Conservation (phyloP, 2,329 filamentous ascomycete species). For the Neonectria coccinea region DNA sequence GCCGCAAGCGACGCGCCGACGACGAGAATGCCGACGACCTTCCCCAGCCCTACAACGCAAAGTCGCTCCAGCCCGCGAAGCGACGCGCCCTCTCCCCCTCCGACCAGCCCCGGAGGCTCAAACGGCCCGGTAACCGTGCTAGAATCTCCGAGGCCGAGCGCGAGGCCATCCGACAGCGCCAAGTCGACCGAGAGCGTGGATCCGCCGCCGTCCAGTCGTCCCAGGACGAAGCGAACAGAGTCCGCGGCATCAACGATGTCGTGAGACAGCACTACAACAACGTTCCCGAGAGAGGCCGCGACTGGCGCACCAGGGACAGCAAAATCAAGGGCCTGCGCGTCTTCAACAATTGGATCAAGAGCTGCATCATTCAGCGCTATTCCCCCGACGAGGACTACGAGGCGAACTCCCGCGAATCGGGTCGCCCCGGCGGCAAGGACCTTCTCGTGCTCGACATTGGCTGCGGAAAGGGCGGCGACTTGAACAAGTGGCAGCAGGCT, state of each 20-base stretch:
- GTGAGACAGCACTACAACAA: conserved; percentile 96
- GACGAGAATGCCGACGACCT: conserved; percentile 57
- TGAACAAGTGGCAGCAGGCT: conserved; percentile 95
- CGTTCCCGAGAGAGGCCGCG: conserved; percentile 90
- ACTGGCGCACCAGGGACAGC: conserved; percentile 94
- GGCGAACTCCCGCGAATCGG: conserved; percentile 68
- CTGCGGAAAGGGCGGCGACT: conserved; percentile 95
- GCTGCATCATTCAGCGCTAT: conserved; percentile 96
- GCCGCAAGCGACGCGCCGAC: conserved; percentile 50
- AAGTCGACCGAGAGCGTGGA: conserved; percentile 67
- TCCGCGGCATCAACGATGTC: conserved; percentile 78
- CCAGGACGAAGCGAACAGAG: conserved; percentile 54
- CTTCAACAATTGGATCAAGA: conserved; percentile 99
- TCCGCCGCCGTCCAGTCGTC: conserved; percentile 52
- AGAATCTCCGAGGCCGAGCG: conserved; percentile 76
- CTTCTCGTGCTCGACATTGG: conserved; percentile 92
- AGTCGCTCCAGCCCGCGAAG: conserved; percentile 68
- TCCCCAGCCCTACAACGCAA: conserved; percentile 71
- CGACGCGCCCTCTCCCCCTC: conserved; percentile 68
- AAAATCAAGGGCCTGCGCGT: conserved; percentile 93
- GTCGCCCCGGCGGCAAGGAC: conserved; percentile 65
- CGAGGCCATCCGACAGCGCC: conserved; percentile 73
- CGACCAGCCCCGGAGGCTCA: conserved; percentile 71
- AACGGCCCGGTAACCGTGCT: conserved; percentile 74
- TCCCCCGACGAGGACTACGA: conserved; percentile 81